Base-by-base conservation (phyloP, 1,284 basidiomycete species). In the Heterobasidion parviporum region DNA sequence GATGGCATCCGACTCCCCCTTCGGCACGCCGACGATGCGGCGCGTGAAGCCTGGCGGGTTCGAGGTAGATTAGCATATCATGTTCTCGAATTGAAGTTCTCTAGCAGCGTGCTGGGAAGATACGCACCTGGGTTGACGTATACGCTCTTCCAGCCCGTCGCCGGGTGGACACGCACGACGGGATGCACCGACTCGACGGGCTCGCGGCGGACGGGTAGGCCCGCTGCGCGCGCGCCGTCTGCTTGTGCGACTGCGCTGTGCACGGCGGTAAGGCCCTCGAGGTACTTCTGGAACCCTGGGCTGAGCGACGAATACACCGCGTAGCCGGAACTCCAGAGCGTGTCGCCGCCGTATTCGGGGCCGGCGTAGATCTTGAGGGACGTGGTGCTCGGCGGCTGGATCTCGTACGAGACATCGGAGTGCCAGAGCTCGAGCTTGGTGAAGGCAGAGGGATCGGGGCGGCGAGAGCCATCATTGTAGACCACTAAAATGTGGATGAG, bases 391-490 rank as follows among this genome's bases (percentile, higher is more conserved):
- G 81, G 89, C 51, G 82, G 88, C 63, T 89, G 87, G 14, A 82
- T 61, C 68, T 93, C 89, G 70, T 91, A 92, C 2, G 86, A 73
- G 58, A 90, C 88, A 67, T 92, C 90, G 1, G 84, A 83, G 70
- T 92, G 89, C 83, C 83, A 92, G n/a, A 92, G 76, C 62, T 92
- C 89, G 16, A 83, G 64, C 67, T 87, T 85, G n/a, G 85, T 79
- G 68, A 87, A 89, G 7, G 86, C 77, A 52, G 78, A 73, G 4
- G 81, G 68, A 64, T 92, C 87, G 2, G 87, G 88, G 50, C 86
- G 81, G 18, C 83, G 78, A 41, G 82, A 79, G 45, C 76, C 74
- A 62, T 87, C 84, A 57, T 82, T 89, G 68, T 83, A 89, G 8
- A 86, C 83, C 57, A 89, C 83, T 83, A 61, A 12, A 18, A 18